phyloP scores from a whole-genome alignment of 768 basidiomycete species.

The Auricularia sp. region DNA sequence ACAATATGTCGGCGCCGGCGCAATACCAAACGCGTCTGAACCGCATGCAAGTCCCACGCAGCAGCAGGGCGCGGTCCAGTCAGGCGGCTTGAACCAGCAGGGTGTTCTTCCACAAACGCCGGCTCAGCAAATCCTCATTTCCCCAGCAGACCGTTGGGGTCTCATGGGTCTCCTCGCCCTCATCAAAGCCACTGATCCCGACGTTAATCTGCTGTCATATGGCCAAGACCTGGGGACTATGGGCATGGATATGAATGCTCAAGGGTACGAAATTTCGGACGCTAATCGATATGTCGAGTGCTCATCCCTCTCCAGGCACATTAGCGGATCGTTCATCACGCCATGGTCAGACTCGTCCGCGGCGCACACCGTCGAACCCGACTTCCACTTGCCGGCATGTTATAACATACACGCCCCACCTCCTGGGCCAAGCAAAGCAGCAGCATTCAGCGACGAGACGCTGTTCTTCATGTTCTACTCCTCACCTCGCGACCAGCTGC shows the following conservation, averaged over 20 bases:
- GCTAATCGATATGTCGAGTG: background rate
- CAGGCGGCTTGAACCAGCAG: slow-evolving; percentile 10
- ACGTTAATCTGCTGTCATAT: slow-evolving; percentile 70
- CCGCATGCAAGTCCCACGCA: background rate
- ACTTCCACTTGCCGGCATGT: slow-evolving; percentile 82
- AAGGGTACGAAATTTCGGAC: slow-evolving; percentile 42
- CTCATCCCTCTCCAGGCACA: background rate
- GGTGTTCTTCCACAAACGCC: slow-evolving; percentile 66
- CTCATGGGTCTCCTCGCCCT: slow-evolving; percentile 74
- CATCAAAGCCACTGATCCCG: slow-evolving; percentile 79
- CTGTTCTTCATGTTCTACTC: slow-evolving; percentile 98
- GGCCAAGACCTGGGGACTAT: slow-evolving; percentile 88
- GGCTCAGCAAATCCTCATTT: slow-evolving; percentile 84
- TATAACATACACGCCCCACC: slow-evolving; percentile 88
- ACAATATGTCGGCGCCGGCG: background rate
- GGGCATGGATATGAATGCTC: slow-evolving; percentile 78
- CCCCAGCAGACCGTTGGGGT: slow-evolving; percentile 93
- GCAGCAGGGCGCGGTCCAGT: slow-evolving; percentile 5
- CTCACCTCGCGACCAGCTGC: slow-evolving; percentile 80
- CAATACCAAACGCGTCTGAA: background rate
- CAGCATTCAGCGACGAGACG: slow-evolving; percentile 88
- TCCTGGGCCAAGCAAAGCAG: slow-evolving; percentile 69
- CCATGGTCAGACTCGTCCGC: slow-evolving; percentile 91
- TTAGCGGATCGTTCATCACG: slow-evolving; percentile 55
- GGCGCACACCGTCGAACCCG: slow-evolving; percentile 79